Evolutionary conservation across 352 stramenopile genomes (phyloP).

Genomic region (Phytophthora foliorum): DNA sequence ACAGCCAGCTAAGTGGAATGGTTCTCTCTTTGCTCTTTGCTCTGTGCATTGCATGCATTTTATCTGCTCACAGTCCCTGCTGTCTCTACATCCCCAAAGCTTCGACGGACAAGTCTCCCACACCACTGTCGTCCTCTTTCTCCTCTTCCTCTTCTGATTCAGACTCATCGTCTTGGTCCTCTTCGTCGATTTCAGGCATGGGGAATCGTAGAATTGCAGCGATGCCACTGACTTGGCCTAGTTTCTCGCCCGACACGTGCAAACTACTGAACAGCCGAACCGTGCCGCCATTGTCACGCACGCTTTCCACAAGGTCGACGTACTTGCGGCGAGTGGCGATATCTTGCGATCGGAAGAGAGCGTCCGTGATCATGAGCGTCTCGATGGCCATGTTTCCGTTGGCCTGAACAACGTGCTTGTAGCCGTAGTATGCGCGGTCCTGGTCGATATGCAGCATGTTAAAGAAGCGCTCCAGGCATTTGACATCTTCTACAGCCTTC

Average conservation of each 20-base stretch:
- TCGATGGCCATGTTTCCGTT: slow-evolving; percentile 96
- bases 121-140: slow-evolving; percentile 53
- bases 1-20: slow-evolving; percentile 37
- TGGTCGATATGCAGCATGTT: slow-evolving; percentile 96
- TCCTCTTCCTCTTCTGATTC: slow-evolving; percentile 52
- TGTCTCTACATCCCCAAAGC: slow-evolving; percentile 62
- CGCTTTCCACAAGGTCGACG: slow-evolving; percentile 95
- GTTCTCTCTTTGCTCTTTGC: slow-evolving; percentile 11
- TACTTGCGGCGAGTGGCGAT: slow-evolving; percentile 93
- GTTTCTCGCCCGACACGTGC: slow-evolving; percentile 96
- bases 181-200: slow-evolving; percentile 96
- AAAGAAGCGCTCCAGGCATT: slow-evolving; percentile 96
- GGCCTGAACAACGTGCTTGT: slow-evolving; percentile 93
- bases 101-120: slow-evolving; percentile 76
- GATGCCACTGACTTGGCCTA: slow-evolving; percentile 95
- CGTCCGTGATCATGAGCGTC: slow-evolving; percentile 96
- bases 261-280: slow-evolving; percentile 96
- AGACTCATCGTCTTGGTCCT: slow-evolving; percentile 78
- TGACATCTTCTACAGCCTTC: slow-evolving; percentile 94
- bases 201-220: slow-evolving; percentile 97
- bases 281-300: slow-evolving; percentile 91
- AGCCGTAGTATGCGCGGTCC: slow-evolving; percentile 98
- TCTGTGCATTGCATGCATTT: slow-evolving; percentile 21
- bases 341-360: slow-evolving; percentile 94
- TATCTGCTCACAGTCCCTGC: not conserved